Evolutionary conservation across 2,329 filamentous ascomycete genomes (phyloP), one percentile per base, ranked within the genome.

Genomic region (Penicillium sp.): DNA sequence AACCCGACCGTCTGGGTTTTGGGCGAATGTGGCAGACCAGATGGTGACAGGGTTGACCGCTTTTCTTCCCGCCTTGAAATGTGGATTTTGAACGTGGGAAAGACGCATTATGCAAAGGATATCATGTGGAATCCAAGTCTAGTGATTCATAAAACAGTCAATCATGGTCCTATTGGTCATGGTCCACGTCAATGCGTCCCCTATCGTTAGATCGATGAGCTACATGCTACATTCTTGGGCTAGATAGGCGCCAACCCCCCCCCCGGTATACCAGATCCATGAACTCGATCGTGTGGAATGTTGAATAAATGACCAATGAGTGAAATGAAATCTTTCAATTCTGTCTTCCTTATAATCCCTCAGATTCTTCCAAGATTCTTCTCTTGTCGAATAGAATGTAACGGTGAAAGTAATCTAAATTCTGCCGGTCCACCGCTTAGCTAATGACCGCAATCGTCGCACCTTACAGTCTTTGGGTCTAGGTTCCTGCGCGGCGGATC

Each of bases 1-100:
- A 63, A 65, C 64, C 68, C 68, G 68, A 69, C 59, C 29, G 63
- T 61, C 53, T 68, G 68, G 68, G 59, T 67, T 66, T 47, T 53
- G 50, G 50, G 50, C 25, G 42, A 45, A 33, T 19, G 42, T 35
- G 50, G 29, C 50, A 53, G 50, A 53, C 50, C 43, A 53, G 29
- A 46, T 53, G 35, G 25, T 51, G 39, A 51, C 49, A 51, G 31
- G 23, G 3, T 19, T 50, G 48, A 50, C 48, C 48, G 48, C 48
- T 29, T 26, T 53, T 29, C 27, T 35, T 23, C 37, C 50, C 50
- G 50, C 50, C 42, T 37, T 23, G n/a, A 14, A 11, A 33, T 3
- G 31, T 33, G 13, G 29, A 14, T 31, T 10, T 29, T 13, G 29
- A 11, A 4, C 13, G 13, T 14, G 29, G 29, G 13, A 14, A 33